Evolutionary conservation across 2,329 filamentous ascomycete genomes (phyloP), one percentile per base, ranked within the genome.

Genomic region (Didymella sp.): DNA sequence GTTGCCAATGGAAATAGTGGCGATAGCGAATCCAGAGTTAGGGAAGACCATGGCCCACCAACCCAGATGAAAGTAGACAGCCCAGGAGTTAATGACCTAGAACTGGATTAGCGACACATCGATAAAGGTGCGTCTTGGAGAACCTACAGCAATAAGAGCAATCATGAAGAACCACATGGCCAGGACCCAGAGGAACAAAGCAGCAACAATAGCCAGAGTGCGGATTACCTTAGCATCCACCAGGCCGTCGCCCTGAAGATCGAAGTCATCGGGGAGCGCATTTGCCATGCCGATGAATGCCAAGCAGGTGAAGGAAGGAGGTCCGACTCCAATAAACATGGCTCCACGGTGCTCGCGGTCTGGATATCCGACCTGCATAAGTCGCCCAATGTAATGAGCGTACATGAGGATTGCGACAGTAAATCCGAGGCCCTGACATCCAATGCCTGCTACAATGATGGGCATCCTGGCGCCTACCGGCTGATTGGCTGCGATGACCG

Each of bases 301-400:
- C 13, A 91, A 78, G 1, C 85, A 86, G 0, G 89, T 91, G 77
- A 90, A 91, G 1, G 87, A 83, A 0, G 88, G 88, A 1, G 89
- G 88, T 0, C 89, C 89, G n/a, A 91, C 89, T 58, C 87, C 88
- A 78, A 92, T 90, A 78, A 90, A 91, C 71, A 92, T 84, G 0
- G 85, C 88, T 0, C 89, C 86, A 47, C 89, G 80, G 59, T 88
- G 86, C 66, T 89, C 86, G 7, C 84, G 80, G 61, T 79, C 75
- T 0, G 88, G 88, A 15, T 90, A 81, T 1, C 88, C 85, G 1
- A 81, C 80, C 62, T 86, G 82, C 85, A 91, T 89, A n/a, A 91
- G 79, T 5, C 89, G 83, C 38, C 86, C 87, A 53, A 91, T 84
- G 80, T 89, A 90, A 70, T 88, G 85, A 0, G 88, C 81, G 68